Conservation (phyloP, 108 stramenopile species). For the Schizochytrium sp. region DNA sequence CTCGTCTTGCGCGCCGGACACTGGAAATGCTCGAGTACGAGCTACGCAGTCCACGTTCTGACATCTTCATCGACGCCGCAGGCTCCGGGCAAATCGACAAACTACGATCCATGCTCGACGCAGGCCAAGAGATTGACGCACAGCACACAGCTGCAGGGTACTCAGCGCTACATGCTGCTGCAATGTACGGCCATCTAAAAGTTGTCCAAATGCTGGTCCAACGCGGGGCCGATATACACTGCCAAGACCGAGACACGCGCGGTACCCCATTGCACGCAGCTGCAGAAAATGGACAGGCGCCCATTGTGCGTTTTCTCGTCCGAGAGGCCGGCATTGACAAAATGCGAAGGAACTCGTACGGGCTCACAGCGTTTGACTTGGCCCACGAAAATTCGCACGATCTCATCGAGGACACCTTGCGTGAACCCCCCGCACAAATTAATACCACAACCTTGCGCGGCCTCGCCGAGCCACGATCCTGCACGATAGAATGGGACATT, state of each 20-base stretch:
- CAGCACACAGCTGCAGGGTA: neutral
- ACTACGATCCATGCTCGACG: neutral
- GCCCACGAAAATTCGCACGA: neutral
- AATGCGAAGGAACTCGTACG: neutral
- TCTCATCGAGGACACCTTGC: neutral
- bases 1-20: neutral
- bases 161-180: neutral
- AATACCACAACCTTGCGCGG: neutral
- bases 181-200: neutral
- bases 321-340: neutral
- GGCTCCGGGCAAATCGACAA: neutral
- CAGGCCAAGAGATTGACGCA: neutral
- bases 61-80: neutral
- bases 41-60: neutral
- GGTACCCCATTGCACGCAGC: neutral
- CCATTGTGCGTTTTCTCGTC: neutral
- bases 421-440: neutral
- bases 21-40: constrained; percentile 4
- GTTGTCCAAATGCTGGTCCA: neutral
- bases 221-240: neutral
- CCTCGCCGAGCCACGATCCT: neutral
- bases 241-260: neutral
- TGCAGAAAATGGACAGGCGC: neutral
- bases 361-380: neutral
- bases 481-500: neutral